Conservation (phyloP, 495 filamentous ascomycete species). For the Barbatosphaeria neglecta region DNA sequence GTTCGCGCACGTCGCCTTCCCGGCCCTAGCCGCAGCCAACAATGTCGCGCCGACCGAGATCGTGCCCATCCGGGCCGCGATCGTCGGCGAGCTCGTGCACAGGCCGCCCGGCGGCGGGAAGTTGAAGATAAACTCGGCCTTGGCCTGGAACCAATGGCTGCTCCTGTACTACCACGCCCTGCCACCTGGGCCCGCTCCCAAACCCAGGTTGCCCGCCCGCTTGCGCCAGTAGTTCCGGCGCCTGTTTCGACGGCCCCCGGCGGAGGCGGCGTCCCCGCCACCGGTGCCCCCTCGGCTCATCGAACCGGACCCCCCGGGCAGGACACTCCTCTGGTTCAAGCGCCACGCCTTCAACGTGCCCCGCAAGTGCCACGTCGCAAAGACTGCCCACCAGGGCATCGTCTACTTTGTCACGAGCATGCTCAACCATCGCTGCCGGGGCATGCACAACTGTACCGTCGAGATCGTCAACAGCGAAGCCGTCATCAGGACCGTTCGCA, state of each 20-base stretch:
- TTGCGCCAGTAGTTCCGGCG: no score
- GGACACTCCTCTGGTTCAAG: conserved; percentile 13
- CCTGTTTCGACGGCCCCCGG: no score
- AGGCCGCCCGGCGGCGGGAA: not conserved
- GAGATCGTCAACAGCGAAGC: conserved; percentile 10
- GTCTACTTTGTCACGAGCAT: conserved; percentile 20
- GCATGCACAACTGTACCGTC: conserved; percentile 10
- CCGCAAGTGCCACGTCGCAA: not conserved
- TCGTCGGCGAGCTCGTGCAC: not conserved
- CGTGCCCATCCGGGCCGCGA: not conserved
- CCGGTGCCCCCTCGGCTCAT: not conserved
- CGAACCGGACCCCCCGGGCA: conserved; percentile 2
- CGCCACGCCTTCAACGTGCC: conserved; percentile 13
- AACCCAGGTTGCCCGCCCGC: no score
- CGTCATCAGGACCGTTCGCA: conserved; percentile 8
- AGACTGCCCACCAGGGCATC: conserved; percentile 6
- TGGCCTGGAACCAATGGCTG: not conserved
- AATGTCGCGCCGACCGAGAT: not conserved
- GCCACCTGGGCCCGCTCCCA: no score
- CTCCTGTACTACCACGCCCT: not conserved
- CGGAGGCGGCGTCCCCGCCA: not conserved
- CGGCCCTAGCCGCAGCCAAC: not conserved
- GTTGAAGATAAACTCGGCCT: not conserved
- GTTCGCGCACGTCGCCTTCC: not conserved
- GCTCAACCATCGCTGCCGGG: conserved; percentile 22